phyloP scores from a whole-genome alignment of 1,284 basidiomycete species.

The Tilletia indica region DNA sequence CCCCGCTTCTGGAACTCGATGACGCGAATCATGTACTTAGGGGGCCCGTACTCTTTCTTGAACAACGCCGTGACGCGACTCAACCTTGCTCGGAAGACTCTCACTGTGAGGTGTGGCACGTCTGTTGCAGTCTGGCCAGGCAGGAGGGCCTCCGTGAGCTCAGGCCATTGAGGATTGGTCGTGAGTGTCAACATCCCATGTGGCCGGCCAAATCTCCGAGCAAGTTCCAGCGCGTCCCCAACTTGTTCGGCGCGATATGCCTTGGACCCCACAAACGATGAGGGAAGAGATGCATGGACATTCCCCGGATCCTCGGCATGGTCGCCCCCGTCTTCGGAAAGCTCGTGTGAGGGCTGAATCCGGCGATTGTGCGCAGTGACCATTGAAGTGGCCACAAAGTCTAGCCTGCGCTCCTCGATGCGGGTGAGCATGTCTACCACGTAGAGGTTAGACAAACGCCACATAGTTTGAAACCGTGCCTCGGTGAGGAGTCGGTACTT shows the following conservation, averaged over 20 bases:
- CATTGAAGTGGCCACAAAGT: not conserved
- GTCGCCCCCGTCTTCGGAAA: not conserved
- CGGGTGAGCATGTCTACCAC: not conserved
- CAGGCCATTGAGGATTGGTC: not conserved
- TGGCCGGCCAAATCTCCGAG: not conserved
- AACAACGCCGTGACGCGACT: not conserved
- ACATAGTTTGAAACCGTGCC: not conserved
- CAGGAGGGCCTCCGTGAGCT: not conserved
- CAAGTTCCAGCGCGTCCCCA: not conserved
- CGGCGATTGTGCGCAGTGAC: not conserved
- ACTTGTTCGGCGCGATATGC: not conserved
- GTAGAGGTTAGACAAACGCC: not conserved
- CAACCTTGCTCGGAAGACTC: not conserved
- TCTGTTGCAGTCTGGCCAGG: not conserved
- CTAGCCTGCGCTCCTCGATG: not conserved
- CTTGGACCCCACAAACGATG: not conserved
- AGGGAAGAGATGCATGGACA: not conserved
- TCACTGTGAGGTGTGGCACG: not conserved
- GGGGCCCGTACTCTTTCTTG: not conserved
- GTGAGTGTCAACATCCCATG: not conserved
- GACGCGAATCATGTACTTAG: not conserved
- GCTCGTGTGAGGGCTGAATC: not conserved
- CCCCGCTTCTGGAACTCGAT: slow-evolving; percentile 16
- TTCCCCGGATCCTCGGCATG: not conserved
- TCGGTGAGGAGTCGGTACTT: not conserved